Evolutionary conservation across 495 filamentous ascomycete species (phyloP).

Genomic region (Xylaria palmicola): DNA sequence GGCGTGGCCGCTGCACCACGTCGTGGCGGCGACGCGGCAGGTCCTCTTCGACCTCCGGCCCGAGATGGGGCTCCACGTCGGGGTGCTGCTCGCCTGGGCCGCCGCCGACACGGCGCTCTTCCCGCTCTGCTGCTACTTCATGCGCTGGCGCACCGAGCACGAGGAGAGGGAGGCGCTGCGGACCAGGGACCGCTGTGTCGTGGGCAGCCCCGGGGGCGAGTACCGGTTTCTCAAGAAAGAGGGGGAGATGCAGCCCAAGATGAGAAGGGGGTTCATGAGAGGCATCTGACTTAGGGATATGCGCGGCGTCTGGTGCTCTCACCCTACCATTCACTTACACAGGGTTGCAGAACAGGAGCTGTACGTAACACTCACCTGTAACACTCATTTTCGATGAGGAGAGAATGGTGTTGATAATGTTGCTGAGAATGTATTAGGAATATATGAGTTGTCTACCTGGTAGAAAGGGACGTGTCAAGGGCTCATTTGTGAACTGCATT

Average conservation of each 20-base stretch:
- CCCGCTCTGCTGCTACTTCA: conserved; percentile 59
- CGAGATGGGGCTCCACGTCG: conserved; percentile 64
- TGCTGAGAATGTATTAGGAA: too few relatives aligned
- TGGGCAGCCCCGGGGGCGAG: background rate
- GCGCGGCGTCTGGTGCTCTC: background rate
- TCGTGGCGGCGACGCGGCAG: conserved; percentile 62
- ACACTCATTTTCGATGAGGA: too few relatives aligned
- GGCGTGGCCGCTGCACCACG: conserved; percentile 68
- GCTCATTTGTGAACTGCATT: too few relatives aligned
- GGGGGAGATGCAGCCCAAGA: conserved; percentile 19
- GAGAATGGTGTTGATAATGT: too few relatives aligned
- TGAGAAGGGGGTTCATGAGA: conserved; percentile 28
- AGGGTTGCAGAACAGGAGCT: too few relatives aligned
- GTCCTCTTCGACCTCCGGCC: conserved; percentile 65
- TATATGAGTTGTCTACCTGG: too few relatives aligned
- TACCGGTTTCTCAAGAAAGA: conserved; percentile 19
- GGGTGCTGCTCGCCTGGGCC: conserved; percentile 61
- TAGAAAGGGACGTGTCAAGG: too few relatives aligned
- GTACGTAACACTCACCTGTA: too few relatives aligned
- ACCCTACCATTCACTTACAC: too few relatives aligned
- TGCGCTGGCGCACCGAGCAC: conserved; percentile 56
- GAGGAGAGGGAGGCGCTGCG: conserved; percentile 19
- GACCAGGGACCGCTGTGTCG: conserved; percentile 20
- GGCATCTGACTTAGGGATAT: conserved; percentile 5
- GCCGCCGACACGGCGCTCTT: conserved; percentile 57